These are phyloP conservation scores for Diplodia seriata DNA, from an alignment of 2,329 filamentous ascomycete species.

Conservation along the genomic window DNA sequence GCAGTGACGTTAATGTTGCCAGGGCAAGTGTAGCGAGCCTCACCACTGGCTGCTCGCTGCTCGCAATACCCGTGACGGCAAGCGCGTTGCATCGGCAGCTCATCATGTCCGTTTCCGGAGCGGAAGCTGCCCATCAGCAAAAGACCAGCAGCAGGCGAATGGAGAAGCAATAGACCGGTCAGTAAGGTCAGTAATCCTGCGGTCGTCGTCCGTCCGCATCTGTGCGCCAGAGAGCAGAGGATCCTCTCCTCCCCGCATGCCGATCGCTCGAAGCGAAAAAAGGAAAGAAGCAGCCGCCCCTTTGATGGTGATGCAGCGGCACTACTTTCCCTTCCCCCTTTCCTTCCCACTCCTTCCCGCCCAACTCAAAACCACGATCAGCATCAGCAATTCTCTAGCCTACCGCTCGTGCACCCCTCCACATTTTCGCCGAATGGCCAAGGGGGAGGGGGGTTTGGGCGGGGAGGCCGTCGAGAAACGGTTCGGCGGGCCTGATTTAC, in stretches of 20 bases:
- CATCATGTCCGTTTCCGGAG: neutral
- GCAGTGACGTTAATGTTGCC: neutral
- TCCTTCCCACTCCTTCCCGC: neutral
- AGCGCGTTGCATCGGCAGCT: neutral
- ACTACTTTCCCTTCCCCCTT: neutral
- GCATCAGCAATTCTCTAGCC: neutral
- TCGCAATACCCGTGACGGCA: neutral
- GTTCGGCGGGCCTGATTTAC: neutral
- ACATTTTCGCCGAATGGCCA: slow-evolving; percentile 5
- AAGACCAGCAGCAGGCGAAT: neutral
- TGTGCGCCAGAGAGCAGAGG: neutral
- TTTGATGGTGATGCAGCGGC: neutral
- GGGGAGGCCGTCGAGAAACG: neutral
- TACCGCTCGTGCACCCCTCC: slow-evolving; percentile 2
- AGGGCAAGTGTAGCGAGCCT: neutral
- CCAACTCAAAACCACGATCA: neutral
- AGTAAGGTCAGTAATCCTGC: neutral
- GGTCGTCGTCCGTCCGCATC: too few species aligned
- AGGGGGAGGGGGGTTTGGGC: neutral
- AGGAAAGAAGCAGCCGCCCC: neutral
- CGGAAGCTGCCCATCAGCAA: neutral
- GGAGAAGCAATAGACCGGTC: neutral
- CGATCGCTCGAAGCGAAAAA: neutral
- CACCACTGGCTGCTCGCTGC: neutral
- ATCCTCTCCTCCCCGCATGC: neutral